A percentile compares a stretch with the other conserved stretches of the same genome.
Evolutionary conservation across 257 asterid species (phyloP).

Genomic region (Oldenlandia corymbosa): DNA sequence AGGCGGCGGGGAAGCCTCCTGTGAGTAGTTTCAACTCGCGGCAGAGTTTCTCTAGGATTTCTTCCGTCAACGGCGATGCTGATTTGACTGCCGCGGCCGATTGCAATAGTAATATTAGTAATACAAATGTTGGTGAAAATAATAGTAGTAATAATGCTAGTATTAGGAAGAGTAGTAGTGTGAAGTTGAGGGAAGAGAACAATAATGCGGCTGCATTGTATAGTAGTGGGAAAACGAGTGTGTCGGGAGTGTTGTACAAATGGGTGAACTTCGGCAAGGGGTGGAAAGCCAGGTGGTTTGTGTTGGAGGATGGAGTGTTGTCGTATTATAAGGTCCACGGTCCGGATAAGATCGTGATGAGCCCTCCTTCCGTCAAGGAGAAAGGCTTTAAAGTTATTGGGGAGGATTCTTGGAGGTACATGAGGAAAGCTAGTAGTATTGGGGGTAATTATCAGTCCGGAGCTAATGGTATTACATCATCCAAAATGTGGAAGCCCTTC

Average conservation of each 20-base stretch:
- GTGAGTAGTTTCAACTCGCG: constrained; percentile 50
- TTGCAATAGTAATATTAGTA: background rate
- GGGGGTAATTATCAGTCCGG: constrained; percentile 20
- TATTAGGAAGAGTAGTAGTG: background rate
- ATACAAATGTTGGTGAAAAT: background rate
- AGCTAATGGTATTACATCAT: constrained; percentile 34
- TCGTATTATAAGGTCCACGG: constrained; percentile 95
- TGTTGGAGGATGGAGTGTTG: constrained; percentile 91
- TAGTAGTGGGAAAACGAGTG: constrained; percentile 35
- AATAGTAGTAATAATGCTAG: background rate
- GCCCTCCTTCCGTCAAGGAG: constrained; percentile 50
- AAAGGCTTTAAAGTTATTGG: constrained; percentile 84
- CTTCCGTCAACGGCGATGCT: constrained; percentile 33
- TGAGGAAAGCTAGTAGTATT: constrained; percentile 60
- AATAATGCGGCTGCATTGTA: constrained; percentile 19
- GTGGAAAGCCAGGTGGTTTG: constrained; percentile 96
- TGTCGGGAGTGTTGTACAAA: constrained; percentile 72
- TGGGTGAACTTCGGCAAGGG: constrained; percentile 99
- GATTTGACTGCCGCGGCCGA: constrained; percentile 5
- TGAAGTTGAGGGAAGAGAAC: constrained; percentile 31
- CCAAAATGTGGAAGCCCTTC: constrained; percentile 70
- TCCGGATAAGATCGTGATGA: constrained; percentile 73
- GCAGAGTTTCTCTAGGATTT: constrained; percentile 55
- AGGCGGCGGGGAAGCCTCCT: constrained; percentile 35
- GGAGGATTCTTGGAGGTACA: constrained; percentile 78